Base-by-base conservation (phyloP, 257 asterid genomes). In the Lantana camara region DNA sequence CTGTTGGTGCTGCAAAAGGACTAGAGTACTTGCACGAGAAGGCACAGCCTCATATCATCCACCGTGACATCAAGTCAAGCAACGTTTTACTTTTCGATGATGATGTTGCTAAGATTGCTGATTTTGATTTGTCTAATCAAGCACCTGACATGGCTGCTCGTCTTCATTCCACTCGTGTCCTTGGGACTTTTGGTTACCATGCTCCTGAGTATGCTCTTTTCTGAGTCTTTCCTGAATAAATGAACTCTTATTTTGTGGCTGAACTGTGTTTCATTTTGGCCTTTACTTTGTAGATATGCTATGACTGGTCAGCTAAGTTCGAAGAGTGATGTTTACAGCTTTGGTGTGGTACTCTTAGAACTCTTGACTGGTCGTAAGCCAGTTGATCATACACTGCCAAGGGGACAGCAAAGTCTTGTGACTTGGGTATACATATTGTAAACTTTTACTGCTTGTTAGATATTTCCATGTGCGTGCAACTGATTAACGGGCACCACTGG, bases 91-190 rank as follows among this genome's bases (percentile, higher is more conserved):
- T 89, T 44, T 89, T 76, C 66, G 88, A 84, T 50, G 90, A 80
- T 57, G 88, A 86, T 77, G 82, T 86, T 57, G 88, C 92, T 22
- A 89, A 86, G 83, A 79, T 89, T 67, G 88, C 92, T 0, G 96
- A 89, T 73, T 86, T 89, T 72, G 96, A 89, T 73, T 69, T 86
- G 52, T 86, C 91, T 37, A 85, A 85, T 78, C 90, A 83, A 83
- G 89, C 92, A 65, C 96, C 96, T 52, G 87, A 84, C 60, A 79
- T 69, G 71, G 95, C 96, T 45, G 95, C 96, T 29, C 88, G 95
- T 34, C 95, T 89, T 75, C 96, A 89, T 68, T 89, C 96, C 22
- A 83, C 96, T 63, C 88, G 95, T 38, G 91, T 88, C 64, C 96
- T 85, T 59, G 95, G 96, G 50, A 88, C 95, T 63, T 88, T 88